These are phyloP conservation scores for Phaffomyces thermotolerans DNA, from an alignment of 805 yeast genomes.

Conservation along the genomic window DNA sequence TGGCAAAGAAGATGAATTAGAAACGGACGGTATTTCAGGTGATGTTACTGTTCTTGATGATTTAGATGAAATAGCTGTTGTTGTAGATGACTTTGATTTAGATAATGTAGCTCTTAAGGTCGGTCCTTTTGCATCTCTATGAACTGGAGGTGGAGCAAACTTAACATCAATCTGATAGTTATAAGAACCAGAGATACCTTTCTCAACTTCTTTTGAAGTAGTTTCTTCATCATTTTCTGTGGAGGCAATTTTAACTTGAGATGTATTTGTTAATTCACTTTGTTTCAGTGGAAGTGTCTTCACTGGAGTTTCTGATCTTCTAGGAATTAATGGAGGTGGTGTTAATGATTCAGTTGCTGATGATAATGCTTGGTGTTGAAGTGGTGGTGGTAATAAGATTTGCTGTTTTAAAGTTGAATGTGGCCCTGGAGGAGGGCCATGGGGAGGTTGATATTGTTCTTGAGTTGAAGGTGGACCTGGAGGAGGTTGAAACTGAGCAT, in stretches of 20 bases:
- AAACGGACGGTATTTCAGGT: too few species aligned
- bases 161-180: conserved; percentile 26
- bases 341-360: neutral
- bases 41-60: neutral
- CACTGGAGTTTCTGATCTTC: neutral
- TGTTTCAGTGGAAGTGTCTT: neutral
- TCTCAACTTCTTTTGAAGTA: conserved; percentile 9
- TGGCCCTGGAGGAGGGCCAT: too few species aligned
- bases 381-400: neutral
- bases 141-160: conserved; percentile 31
- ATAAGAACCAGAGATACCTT: conserved; percentile 29
- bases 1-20: neutral
- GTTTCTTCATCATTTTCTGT: conserved; percentile 2
- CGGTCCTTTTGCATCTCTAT: conserved; percentile 5
- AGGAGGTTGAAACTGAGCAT: neutral
- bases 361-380: neutral
- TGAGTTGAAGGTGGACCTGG: neutral
- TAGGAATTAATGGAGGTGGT: neutral
- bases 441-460: too few species aligned
- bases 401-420: too few species aligned
- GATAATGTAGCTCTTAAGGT: neutral
- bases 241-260: neutral
- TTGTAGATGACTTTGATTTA: neutral
- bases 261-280: neutral
- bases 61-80: neutral